phyloP scores from a whole-genome alignment of 1,284 basidiomycete genomes.

The Leccinum pachyderme region DNA sequence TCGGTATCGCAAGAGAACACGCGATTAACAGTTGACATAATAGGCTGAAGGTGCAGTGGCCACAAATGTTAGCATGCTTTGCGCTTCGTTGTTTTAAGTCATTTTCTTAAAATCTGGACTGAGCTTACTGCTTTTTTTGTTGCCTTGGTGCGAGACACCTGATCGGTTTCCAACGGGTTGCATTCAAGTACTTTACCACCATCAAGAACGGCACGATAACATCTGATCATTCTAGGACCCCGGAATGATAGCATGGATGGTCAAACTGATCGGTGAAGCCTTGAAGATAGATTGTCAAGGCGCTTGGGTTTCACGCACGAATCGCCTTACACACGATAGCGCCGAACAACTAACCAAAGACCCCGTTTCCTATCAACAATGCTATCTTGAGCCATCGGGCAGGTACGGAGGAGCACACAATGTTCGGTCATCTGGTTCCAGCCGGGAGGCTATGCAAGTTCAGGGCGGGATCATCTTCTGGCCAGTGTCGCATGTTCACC shows the following conservation, averaged over 20 bases:
- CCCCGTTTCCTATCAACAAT: background rate
- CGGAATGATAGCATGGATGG: background rate
- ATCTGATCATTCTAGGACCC: background rate
- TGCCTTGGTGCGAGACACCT: background rate
- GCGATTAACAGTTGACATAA: background rate
- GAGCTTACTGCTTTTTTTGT: background rate
- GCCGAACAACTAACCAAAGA: background rate
- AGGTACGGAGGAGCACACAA: slow-evolving; percentile 11
- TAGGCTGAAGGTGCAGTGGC: background rate
- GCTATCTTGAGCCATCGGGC: slow-evolving; percentile 10
- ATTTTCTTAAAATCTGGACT: too few species aligned
- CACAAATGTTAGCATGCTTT: background rate
- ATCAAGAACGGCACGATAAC: background rate
- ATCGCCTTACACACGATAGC: background rate
- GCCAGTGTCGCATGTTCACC: background rate
- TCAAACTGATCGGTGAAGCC: background rate
- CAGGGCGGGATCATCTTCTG: background rate
- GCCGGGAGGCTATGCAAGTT: background rate
- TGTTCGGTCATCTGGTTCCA: background rate
- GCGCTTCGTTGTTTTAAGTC: background rate
- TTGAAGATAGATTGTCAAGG: too few species aligned
- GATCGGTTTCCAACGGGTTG: background rate
- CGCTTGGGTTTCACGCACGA: too few species aligned
- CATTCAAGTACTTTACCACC: background rate
- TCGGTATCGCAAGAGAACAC: background rate